Base-by-base conservation (phyloP, 805 yeast genomes). In the Kregervanrija pseudodelftensis region DNA sequence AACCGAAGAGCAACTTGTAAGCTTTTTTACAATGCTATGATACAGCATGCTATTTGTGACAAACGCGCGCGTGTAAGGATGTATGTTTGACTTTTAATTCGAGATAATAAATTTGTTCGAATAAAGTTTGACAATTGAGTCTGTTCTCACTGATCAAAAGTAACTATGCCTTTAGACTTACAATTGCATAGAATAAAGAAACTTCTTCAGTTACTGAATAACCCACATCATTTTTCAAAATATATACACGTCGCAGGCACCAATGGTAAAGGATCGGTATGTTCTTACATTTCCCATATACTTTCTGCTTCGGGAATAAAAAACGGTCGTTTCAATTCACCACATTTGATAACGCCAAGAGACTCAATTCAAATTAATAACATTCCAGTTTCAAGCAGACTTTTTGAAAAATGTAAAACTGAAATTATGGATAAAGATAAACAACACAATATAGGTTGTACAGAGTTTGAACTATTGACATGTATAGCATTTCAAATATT, bases 241-340 rank as follows among this genome's bases (percentile, higher is more conserved):
- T 78, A 79, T 56, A 68, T 93, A n/a, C 99, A 93, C 58, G 74
- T 93, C 4, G 96, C 96, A 0, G 99, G 99, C 0, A 91, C 99
- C 8, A 91, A 91, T 59, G 99, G 99, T 0, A 91, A 91, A 58
- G 99, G 99, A 0, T 89, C 97, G 0, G 85, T 90, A 0, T 80
- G 95, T 47, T 81, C 96, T 0, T 90, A 89, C 59, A 47, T 93
- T 8, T 72, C 88, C 3, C 78, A 88, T 13, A 69, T 82, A 2
- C 62, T 90, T 22, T 70, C 76, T 15, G 59, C 61, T 11, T 69
- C 77, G 16, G 67, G 66, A 1, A 63, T 76, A 36, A 58, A 63
- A 28, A 77, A 80, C 42, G 98, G 98, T 0, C 76, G 82, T 49
- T 91, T 89, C 67, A 89, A 95, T 1, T 83, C 95, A 3, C 99